phyloP scores from a whole-genome alignment of 2,329 filamentous ascomycete genomes.

The Colletotrichum falcatum region DNA sequence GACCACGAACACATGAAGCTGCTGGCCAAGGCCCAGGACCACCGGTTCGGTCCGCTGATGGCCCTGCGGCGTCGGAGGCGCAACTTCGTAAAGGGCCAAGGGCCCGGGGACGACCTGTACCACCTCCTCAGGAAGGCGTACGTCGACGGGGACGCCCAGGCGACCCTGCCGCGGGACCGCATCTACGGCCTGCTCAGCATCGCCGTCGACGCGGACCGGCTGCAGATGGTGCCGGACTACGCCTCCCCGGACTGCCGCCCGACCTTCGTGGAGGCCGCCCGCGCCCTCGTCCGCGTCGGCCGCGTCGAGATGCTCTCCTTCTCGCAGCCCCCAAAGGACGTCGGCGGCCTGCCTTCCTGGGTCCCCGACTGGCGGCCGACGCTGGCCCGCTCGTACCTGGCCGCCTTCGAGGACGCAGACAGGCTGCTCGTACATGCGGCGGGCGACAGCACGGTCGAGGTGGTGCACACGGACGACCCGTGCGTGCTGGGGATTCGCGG shows the following conservation, averaged over 20 bases:
- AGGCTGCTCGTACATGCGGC: slow-evolving; percentile 3
- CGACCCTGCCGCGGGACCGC: slow-evolving; percentile 43
- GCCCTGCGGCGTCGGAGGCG: slow-evolving; percentile 15
- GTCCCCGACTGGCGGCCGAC: slow-evolving; percentile 52
- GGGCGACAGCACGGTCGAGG: slow-evolving; percentile 20
- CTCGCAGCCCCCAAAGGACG: slow-evolving; percentile 35
- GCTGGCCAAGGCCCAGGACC: slow-evolving; percentile 6
- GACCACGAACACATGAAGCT: not conserved
- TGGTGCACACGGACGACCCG: not conserved
- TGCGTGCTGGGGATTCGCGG: slow-evolving; percentile 32
- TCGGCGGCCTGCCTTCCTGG: slow-evolving; percentile 49
- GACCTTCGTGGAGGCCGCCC: slow-evolving; percentile 23
- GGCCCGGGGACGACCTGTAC: slow-evolving; percentile 41
- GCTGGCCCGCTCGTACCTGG: slow-evolving; percentile 16
- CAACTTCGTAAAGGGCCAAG: slow-evolving; percentile 37
- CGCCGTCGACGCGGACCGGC: slow-evolving; percentile 14
- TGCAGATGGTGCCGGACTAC: slow-evolving; percentile 31
- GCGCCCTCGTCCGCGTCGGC: slow-evolving; percentile 24
- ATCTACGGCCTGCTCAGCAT: slow-evolving; percentile 46
- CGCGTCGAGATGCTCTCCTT: slow-evolving; percentile 28
- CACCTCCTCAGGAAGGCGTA: slow-evolving; percentile 43
- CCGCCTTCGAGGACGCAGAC: slow-evolving; percentile 12
- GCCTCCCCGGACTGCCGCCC: slow-evolving; percentile 4
- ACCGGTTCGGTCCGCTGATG: not conserved
- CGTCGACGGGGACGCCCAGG: slow-evolving; percentile 31